phyloP scores from a whole-genome alignment of 768 basidiomycete species.

The Pulveroboletus frians region DNA sequence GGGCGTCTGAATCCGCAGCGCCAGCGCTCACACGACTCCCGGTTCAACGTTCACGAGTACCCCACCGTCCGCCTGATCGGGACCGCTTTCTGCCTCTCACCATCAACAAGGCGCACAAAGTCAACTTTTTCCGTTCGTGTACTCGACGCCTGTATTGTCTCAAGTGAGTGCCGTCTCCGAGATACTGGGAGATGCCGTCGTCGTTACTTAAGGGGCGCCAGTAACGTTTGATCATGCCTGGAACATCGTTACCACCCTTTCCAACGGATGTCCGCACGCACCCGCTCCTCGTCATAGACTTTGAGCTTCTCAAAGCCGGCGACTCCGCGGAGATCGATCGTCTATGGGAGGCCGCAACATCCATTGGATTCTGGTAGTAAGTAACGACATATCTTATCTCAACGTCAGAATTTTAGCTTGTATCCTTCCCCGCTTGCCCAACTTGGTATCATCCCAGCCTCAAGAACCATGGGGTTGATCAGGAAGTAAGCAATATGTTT shows the following conservation, averaged over 20 bases:
- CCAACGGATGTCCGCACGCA: constrained; percentile 41
- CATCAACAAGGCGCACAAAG: background rate
- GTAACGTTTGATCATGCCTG: constrained; percentile 27
- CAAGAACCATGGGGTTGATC: constrained; percentile 40
- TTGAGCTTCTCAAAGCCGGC: constrained; percentile 30
- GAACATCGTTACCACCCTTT: constrained; percentile 36
- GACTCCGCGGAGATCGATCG: constrained; percentile 36
- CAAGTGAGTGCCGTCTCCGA: background rate
- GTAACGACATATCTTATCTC: constrained; percentile 16
- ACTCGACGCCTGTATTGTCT: background rate
- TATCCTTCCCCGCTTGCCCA: background rate
- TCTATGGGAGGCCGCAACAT: constrained; percentile 45
- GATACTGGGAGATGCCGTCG: background rate
- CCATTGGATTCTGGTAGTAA: constrained; percentile 52
- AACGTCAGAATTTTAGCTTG: background rate
- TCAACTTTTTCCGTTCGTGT: too few species aligned
- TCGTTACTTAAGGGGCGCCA: background rate
- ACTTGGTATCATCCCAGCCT: constrained; percentile 24
- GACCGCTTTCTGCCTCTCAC: too few species aligned
- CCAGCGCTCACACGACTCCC: too few species aligned
- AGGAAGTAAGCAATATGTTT: constrained; percentile 37
- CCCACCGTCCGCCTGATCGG: background rate
- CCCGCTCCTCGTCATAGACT: constrained; percentile 45
- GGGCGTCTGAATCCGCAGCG: too few species aligned
- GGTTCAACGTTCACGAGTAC: background rate